These are phyloP conservation scores for Citrus glauca DNA, from an alignment of 345 rosid species.

Conservation along the genomic window DNA sequence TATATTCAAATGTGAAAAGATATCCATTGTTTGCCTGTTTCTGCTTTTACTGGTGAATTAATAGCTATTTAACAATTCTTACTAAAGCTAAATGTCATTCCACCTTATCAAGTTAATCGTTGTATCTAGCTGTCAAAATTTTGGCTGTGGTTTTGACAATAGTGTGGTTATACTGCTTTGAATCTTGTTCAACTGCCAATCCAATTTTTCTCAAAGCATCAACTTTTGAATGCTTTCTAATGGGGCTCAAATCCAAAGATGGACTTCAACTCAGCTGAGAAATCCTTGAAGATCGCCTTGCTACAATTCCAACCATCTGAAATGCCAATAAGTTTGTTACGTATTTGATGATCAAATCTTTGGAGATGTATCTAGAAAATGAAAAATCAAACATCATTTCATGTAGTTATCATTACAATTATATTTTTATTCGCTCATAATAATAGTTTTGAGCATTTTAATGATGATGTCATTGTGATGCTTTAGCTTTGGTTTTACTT, in stretches of 20 bases:
- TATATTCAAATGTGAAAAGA: background rate
- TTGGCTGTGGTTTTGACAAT: background rate
- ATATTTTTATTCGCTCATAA: background rate
- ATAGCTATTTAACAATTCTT: background rate
- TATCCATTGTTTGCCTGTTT: background rate
- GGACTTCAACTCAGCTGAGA: background rate
- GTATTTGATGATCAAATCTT: background rate
- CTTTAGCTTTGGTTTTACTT: background rate
- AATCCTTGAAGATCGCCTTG: background rate
- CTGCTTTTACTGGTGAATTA: background rate
- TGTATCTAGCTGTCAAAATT: background rate
- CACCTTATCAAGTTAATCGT: background rate
- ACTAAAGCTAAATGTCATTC: background rate
- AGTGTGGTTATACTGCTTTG: background rate
- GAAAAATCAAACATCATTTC: background rate
- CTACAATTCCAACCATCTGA: background rate
- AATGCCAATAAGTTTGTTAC: background rate
- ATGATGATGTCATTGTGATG: background rate
- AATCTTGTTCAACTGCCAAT: background rate
- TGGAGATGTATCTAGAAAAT: background rate
- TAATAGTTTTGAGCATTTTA: background rate
- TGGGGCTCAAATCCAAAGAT: background rate
- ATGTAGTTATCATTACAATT: background rate
- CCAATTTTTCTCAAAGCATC: background rate
- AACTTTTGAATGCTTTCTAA: background rate